These are phyloP conservation scores for Trapa incisa DNA, from an alignment of 345 rosid species.

Conservation along the genomic window DNA sequence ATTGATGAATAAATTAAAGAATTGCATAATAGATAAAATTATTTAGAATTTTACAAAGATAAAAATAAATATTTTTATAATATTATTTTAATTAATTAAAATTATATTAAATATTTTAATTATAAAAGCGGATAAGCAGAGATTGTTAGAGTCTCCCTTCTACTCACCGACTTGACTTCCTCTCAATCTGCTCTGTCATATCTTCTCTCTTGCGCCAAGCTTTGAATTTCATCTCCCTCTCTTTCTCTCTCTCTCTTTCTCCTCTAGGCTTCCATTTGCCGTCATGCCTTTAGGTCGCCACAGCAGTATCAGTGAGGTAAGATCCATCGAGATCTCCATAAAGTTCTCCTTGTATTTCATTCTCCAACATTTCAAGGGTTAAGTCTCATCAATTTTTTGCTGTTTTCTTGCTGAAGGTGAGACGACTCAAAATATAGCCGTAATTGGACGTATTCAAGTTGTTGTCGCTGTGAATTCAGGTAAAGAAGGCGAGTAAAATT, in stretches of 20 bases:
- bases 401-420: background rate
- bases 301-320: background rate
- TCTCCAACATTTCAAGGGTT: background rate
- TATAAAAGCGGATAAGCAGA: background rate
- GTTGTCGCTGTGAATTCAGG: background rate
- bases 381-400: background rate
- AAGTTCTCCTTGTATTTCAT: background rate
- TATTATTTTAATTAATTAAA: too few relatives aligned
- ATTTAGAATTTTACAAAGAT: too few relatives aligned
- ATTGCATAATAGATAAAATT: too few relatives aligned
- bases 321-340: background rate
- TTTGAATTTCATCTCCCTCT: background rate
- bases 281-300: background rate
- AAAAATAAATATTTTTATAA: too few relatives aligned
- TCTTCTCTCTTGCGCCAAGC: background rate
- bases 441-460: background rate
- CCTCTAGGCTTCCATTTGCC: background rate
- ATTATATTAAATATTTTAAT: too few relatives aligned
- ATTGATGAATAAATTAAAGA: too few relatives aligned
- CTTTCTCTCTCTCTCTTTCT: background rate
- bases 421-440: background rate
- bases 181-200: background rate
- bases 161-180: background rate
- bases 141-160: background rate
- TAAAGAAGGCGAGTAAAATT: too few relatives aligned